Conservation (phyloP, 129 eudicot species). For the Kitagawia praeruptora region DNA sequence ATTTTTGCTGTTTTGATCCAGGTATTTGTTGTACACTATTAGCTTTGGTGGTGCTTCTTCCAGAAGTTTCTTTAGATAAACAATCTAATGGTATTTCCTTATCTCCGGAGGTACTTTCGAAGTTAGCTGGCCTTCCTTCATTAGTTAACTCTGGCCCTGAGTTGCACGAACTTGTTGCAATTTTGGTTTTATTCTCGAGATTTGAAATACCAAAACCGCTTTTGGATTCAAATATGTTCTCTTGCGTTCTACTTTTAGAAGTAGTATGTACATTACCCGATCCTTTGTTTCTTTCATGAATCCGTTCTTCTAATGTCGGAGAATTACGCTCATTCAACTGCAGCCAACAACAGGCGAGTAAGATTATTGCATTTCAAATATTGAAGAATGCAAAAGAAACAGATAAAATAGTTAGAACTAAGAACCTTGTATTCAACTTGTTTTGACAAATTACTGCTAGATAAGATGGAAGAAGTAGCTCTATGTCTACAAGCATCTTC, state of each 20-base stretch:
- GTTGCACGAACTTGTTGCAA: slow-evolving; percentile 22
- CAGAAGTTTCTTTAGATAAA: slow-evolving; percentile 29
- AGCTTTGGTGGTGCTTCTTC: slow-evolving; percentile 30
- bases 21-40: slow-evolving; percentile 37
- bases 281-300: slow-evolving; percentile 20
- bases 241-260: slow-evolving; percentile 14
- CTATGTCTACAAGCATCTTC: slow-evolving; percentile 22
- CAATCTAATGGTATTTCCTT: slow-evolving; percentile 14
- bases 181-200: slow-evolving; percentile 19
- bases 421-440: slow-evolving; percentile 48
- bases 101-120: slow-evolving; percentile 8
- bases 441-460: slow-evolving; percentile 20
- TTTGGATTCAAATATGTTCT: slow-evolving; percentile 13
- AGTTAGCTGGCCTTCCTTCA: slow-evolving; percentile 17
- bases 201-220: slow-evolving; percentile 15
- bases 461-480: slow-evolving; percentile 28
- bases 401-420: slow-evolving; percentile 1
- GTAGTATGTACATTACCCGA: slow-evolving; percentile 10
- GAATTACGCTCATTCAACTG: slow-evolving; percentile 25
- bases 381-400: background rate
- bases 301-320: slow-evolving; percentile 27
- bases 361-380: slow-evolving; percentile 1
- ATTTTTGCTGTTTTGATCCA: slow-evolving; percentile 35
- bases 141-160: slow-evolving; percentile 18
- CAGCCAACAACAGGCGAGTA: slow-evolving; percentile 5